Percentiles rank a stretch among this genome's conserved stretches.
Conservation (phyloP, 257 asterid species). For the Rubia yunnanensis region DNA sequence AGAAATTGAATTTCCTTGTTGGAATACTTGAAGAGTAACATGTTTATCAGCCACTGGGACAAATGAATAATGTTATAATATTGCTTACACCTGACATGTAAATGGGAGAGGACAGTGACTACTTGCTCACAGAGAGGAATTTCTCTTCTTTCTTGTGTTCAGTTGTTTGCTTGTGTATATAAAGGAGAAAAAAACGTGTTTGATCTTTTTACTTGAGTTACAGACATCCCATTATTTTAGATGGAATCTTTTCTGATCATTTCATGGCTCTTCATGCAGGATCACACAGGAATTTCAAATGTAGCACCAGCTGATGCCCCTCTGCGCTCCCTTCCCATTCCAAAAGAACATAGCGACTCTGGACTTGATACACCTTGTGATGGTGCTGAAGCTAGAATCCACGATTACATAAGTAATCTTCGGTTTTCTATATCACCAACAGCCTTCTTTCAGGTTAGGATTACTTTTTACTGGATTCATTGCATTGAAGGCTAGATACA, state of each 20-base stretch:
- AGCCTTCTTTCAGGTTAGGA: constrained; percentile 89
- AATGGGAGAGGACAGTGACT: not conserved
- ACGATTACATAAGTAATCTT: constrained; percentile 72
- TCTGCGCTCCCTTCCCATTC: constrained; percentile 41
- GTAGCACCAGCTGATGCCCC: constrained; percentile 96
- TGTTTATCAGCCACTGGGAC: not conserved
- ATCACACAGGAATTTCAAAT: constrained; percentile 93
- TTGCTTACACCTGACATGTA: not conserved
- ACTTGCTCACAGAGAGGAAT: not conserved
- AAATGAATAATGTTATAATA: not conserved
- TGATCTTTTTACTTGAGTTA: not conserved
- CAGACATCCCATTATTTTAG: not conserved
- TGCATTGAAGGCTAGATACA: not conserved
- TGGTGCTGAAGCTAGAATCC: constrained; percentile 70
- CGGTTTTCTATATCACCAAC: constrained; percentile 85
- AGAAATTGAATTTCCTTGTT: not conserved
- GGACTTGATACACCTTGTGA: constrained; percentile 37
- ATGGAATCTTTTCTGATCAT: constrained; percentile 1
- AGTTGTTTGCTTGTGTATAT: not conserved
- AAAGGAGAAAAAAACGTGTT: not conserved
- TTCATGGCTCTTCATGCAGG: constrained; percentile 37
- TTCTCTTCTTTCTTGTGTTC: not conserved
- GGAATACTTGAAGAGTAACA: not conserved
- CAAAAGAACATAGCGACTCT: constrained; percentile 31
- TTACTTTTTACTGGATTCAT: not conserved